Conservation (phyloP, 2,329 filamentous ascomycete species). For the Venturia effusa region DNA sequence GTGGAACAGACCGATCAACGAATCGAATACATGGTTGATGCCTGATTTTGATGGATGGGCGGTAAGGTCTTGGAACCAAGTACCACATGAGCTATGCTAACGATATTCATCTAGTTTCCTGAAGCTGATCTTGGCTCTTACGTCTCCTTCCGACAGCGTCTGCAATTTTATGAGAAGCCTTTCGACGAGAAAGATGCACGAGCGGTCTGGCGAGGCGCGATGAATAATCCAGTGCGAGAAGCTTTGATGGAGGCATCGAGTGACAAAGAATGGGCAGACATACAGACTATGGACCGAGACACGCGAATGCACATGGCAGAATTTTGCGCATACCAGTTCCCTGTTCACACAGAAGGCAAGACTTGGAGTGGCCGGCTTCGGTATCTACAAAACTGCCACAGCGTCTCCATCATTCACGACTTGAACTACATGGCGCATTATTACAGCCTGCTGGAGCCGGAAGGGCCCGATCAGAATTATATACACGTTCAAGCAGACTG, state of each 20-base stretch:
- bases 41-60: slow-evolving; percentile 17
- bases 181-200: not conserved
- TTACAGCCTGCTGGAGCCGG: slow-evolving; percentile 32
- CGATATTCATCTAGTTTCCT: not conserved
- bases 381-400: slow-evolving; percentile 25
- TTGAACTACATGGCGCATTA: slow-evolving; percentile 39
- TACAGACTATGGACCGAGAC: slow-evolving; percentile 15
- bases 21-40: slow-evolving; percentile 16
- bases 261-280: slow-evolving; percentile 20
- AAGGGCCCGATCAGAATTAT: slow-evolving; percentile 20
- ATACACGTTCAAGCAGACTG: slow-evolving; percentile 16
- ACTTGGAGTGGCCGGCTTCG: slow-evolving; percentile 23
- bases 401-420: slow-evolving; percentile 38
- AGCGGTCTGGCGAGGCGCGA: slow-evolving; percentile 22
- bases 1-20: slow-evolving; percentile 11
- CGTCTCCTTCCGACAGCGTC: not conserved
- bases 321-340: slow-evolving; percentile 18
- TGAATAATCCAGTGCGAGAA: slow-evolving; percentile 20
- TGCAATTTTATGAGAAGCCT: slow-evolving; percentile 1
- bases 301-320: slow-evolving; percentile 18
- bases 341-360: slow-evolving; percentile 16
- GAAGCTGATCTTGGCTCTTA: slow-evolving; percentile 1
- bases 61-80: not conserved
- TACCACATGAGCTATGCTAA: not conserved
- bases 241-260: slow-evolving; percentile 17